Evolutionary conservation across 352 stramenopile genomes (phyloP).

Genomic region (Globisporangium nodosum): DNA sequence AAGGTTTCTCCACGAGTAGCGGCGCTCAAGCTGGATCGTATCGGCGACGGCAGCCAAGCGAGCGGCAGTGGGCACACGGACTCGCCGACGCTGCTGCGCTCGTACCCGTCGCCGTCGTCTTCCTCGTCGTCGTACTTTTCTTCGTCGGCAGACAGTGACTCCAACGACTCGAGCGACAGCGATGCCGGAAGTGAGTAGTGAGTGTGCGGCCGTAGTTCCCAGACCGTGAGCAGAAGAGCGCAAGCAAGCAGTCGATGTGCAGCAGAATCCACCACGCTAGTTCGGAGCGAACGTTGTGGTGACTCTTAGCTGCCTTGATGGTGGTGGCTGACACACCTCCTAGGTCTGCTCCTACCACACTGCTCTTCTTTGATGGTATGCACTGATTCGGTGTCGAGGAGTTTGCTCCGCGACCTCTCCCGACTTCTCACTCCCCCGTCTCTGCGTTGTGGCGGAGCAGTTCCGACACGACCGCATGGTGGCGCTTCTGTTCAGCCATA

Average conservation of each 20-base stretch:
- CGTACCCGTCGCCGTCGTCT: conserved; percentile 58
- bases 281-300: neutral
- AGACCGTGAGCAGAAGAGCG: neutral
- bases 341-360: too few species aligned
- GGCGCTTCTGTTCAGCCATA: too few species aligned
- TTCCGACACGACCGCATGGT: too few species aligned
- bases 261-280: neutral
- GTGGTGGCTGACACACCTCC: too few species aligned
- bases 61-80: conserved; percentile 19
- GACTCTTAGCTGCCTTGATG: too few species aligned
- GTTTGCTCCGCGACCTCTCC: too few species aligned
- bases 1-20: conserved; percentile 11
- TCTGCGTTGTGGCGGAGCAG: too few species aligned
- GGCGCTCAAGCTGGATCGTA: conserved; percentile 11
- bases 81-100: conserved; percentile 40
- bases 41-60: conserved; percentile 1
- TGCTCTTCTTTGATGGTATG: too few species aligned
- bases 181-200: conserved; percentile 28
- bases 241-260: neutral
- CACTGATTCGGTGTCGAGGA: too few species aligned
- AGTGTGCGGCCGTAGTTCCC: neutral
- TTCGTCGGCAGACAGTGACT: conserved; percentile 66
- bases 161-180: conserved; percentile 34
- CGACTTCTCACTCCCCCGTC: too few species aligned
- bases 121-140: conserved; percentile 84